Evolutionary conservation across 1,284 basidiomycete genomes (phyloP), one percentile per base, ranked within the genome.

Genomic region (Cryptococcus sp.): DNA sequence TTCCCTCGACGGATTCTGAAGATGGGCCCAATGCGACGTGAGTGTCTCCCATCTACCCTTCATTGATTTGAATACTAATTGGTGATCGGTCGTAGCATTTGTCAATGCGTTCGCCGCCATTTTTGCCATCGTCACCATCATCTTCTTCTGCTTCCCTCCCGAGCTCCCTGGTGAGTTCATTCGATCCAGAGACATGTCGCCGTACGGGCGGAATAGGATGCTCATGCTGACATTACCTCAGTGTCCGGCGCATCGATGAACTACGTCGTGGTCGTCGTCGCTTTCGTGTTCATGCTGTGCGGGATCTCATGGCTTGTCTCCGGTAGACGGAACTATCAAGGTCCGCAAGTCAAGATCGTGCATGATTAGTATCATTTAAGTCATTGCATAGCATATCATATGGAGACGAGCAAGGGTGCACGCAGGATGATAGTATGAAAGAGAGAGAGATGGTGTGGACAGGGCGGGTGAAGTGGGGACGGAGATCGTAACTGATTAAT

Each of bases 131-230:
- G 58, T 80, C 19, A 80, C 79, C 3, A 69, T 69, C 22, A 70
- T 80, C 22, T 80, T 80, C 64, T 81, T 81, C 72, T 54, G 79
- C 27, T 80, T 81, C 71, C 80, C 80, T 1, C 76, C 78, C 16
- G 72, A 64, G 11, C 48, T 76, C 0, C 75, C 77, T 3, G 70
- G 72, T 3, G 71, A 67, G 64, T 62, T 0, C 57, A 57, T 1
- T 69, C 19, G 19, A 31, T 38, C 25, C 46, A 47, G 46, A 19
- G 22, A 31, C 2, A 27, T 15, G 46, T 22, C 13, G 15, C 46
- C 31, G 31, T 35, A 13, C 31, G 13, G 31, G 31, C 31, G 31
- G 31, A 35, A 4, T 2, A 35, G 10, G 3, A 3, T 25, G 25
- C 6, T 25, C 6, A 25, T 25, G 17, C 25, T 48, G 5, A 23